phyloP scores from a whole-genome alignment of 805 yeast species.

The Pichia californica region DNA sequence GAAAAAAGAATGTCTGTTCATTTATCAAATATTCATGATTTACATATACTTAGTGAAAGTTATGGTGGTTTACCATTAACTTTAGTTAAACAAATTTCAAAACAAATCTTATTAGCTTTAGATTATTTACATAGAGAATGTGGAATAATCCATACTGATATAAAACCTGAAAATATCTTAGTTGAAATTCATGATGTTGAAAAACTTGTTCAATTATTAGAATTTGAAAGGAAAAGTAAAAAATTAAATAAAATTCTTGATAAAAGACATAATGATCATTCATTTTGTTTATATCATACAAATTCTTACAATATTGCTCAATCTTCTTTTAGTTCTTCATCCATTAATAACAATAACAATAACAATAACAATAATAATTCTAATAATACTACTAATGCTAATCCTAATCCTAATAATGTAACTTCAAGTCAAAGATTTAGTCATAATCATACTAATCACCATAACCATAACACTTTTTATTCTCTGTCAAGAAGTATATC shows the following conservation, averaged over 20 bases:
- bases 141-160: constrained; percentile 67
- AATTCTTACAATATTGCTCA: neutral
- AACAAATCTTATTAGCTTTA: constrained; percentile 47
- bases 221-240: constrained; percentile 28
- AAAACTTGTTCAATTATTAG: constrained; percentile 39
- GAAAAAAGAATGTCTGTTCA: constrained; percentile 13
- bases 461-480: neutral
- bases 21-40: constrained; percentile 24
- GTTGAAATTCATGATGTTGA: constrained; percentile 51
- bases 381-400: neutral
- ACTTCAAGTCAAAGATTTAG: constrained; percentile 2
- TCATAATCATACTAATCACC: neutral
- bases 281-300: constrained; percentile 6
- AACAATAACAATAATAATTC: neutral
- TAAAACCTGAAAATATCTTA: constrained; percentile 67
- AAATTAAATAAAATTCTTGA: constrained; percentile 18
- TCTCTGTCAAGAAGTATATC: constrained; percentile 7
- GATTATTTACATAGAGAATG: constrained; percentile 56
- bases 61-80: constrained; percentile 50
- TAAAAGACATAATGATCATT: constrained; percentile 17
- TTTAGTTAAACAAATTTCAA: constrained; percentile 49
- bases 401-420: neutral
- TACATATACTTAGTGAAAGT: constrained; percentile 33
- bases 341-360: neutral
- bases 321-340: neutral